Evolutionary conservation across 805 yeast genomes (phyloP).

Genomic region (Metschnikowia similis): DNA sequence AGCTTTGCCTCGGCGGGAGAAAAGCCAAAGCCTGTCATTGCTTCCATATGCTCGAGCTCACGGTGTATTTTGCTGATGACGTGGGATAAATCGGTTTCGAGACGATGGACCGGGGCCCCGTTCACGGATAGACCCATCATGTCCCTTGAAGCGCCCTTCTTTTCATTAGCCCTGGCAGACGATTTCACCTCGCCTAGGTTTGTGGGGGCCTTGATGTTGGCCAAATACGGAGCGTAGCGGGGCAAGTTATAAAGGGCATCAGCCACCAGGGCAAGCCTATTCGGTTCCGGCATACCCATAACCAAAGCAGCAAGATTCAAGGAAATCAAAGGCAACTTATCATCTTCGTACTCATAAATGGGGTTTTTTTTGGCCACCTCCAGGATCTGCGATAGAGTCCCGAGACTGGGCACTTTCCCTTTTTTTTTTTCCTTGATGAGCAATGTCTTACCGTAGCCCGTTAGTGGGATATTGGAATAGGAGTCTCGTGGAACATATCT

Average conservation of each 20-base stretch:
- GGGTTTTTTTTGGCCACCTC: not conserved
- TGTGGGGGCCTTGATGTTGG: not conserved
- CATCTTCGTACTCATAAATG: conserved; percentile 5
- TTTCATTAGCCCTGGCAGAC: conserved; percentile 27
- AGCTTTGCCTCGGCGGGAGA: conserved; percentile 28
- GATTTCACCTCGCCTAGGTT: conserved; percentile 11
- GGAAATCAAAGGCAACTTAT: conserved; percentile 6
- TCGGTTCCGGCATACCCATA: not conserved
- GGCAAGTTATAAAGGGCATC: conserved; percentile 11
- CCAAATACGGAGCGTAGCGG: conserved; percentile 11
- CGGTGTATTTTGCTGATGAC: conserved; percentile 35
- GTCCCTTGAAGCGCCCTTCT: conserved; percentile 35
- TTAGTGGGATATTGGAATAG: conserved; percentile 20
- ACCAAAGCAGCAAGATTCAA: conserved; percentile 7
- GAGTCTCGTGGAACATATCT: conserved; percentile 57
- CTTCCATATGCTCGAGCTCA: conserved; percentile 23
- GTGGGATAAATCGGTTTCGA: conserved; percentile 41
- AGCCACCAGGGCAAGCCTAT: conserved; percentile 2
- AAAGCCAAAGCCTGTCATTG: conserved; percentile 28
- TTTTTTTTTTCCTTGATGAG: conserved; percentile 6
- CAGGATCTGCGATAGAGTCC: conserved; percentile 2
- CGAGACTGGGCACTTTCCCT: not conserved
- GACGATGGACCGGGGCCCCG: conserved; percentile 56
- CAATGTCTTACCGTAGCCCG: conserved; percentile 58
- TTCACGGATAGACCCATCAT: conserved; percentile 59